Percentiles rank a stretch among this genome's conserved stretches.
Conservation (phyloP, 164 flowering plant genomes). For the Warburgia ugandensis region DNA sequence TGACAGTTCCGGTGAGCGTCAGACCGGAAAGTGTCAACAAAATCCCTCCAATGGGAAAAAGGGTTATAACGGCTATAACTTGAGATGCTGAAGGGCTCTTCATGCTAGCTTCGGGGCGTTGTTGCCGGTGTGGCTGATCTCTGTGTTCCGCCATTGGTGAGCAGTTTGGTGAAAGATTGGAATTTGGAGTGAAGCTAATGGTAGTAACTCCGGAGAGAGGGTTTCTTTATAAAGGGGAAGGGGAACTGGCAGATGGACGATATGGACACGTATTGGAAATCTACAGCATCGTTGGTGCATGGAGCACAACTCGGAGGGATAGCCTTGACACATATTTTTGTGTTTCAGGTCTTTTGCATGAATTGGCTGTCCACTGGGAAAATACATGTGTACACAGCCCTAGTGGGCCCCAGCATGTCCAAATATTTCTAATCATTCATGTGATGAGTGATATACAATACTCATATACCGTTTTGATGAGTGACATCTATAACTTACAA, state of each 20-base stretch:
- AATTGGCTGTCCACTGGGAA: no score
- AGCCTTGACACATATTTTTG: background rate
- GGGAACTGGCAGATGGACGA: background rate
- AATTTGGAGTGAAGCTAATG: no score
- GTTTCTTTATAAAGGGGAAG: background rate
- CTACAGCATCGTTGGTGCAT: background rate
- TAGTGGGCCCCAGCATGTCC: no score
- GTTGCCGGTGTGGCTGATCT: slow-evolving; percentile 3
- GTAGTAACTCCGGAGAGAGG: background rate
- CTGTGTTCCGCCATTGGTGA: slow-evolving; percentile 32
- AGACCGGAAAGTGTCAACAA: slow-evolving; percentile 50
- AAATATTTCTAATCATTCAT: no score
- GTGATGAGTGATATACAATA: no score
- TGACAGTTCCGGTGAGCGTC: slow-evolving; percentile 44
- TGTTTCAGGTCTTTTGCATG: no score
- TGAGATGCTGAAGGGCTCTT: slow-evolving; percentile 37
- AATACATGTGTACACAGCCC: no score
- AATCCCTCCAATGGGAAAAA: no score
- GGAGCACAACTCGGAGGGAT: slow-evolving; percentile 2
- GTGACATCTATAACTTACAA: no score
- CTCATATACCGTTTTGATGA: no score
- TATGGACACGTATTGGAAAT: background rate
- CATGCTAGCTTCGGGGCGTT: no score
- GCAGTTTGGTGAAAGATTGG: no score
- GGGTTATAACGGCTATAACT: slow-evolving; percentile 42